Evolutionary conservation across 2,329 filamentous ascomycete species (phyloP).

Genomic region (Cladosporium sp.): DNA sequence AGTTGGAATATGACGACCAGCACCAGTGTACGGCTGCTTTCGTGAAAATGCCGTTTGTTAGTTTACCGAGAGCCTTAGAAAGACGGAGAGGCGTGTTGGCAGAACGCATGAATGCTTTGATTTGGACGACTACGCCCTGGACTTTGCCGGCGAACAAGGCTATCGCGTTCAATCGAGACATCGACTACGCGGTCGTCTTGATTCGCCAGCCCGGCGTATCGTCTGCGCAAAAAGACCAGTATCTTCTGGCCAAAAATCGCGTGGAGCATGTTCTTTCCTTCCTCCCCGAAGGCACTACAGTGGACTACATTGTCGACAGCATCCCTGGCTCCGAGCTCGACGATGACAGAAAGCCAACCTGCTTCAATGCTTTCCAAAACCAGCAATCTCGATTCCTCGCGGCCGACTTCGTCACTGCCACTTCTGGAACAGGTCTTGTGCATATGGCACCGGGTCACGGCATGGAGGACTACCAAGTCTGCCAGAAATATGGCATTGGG

Average conservation of each 20-base stretch:
- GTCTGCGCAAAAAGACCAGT: conserved; percentile 31
- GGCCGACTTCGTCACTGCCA: conserved; percentile 81
- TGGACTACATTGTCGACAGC: conserved; percentile 47
- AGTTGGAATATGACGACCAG: conserved; percentile 75
- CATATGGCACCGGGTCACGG: conserved; percentile 93
- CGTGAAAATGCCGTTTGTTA: conserved; percentile 67
- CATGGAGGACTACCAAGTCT: conserved; percentile 90
- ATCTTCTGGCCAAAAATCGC: conserved; percentile 69
- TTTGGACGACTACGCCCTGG: conserved; percentile 99
- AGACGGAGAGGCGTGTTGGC: conserved; percentile 34
- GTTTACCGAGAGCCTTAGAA: conserved; percentile 41
- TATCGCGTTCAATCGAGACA: conserved; percentile 71
- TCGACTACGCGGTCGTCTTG: conserved; percentile 67
- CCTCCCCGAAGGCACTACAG: conserved; percentile 44
- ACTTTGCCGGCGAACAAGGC: conserved; percentile 89
- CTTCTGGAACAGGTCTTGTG: conserved; percentile 92
- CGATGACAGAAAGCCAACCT: conserved; percentile 32
- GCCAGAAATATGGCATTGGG: conserved; percentile 63
- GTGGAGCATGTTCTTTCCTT: conserved; percentile 53
- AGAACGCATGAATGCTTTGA: conserved; percentile 66
- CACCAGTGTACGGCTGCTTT: conserved; percentile 71
- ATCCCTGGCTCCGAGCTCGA: conserved; percentile 63
- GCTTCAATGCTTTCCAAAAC: conserved; percentile 30
- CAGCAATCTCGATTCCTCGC: conserved; percentile 61
- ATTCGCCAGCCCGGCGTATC: conserved; percentile 31